These are phyloP conservation scores for Bocquillonia castaneifolia DNA, from an alignment of 441 rosid species.

Conservation along the genomic window DNA sequence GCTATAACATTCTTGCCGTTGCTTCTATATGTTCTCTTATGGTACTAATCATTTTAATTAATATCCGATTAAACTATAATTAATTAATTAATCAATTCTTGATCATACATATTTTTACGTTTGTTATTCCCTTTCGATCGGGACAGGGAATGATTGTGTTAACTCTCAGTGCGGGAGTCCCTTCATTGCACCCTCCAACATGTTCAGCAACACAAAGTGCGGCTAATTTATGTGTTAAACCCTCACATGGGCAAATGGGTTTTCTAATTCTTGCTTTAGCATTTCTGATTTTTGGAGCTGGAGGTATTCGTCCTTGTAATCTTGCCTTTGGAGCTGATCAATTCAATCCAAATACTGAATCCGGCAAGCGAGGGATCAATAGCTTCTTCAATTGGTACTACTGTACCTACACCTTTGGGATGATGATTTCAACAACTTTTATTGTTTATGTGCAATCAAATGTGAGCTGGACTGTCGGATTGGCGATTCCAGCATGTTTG, in stretches of 20 bases:
- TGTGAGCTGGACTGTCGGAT: slow-evolving; percentile 32
- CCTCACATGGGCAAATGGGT: slow-evolving; percentile 26
- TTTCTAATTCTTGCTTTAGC: slow-evolving; percentile 27
- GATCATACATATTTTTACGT: neutral
- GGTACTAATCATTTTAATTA: slow-evolving; percentile 16
- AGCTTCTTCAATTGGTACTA: slow-evolving; percentile 42
- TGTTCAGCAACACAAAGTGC: slow-evolving; percentile 4
- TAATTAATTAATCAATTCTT: no score
- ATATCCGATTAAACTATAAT: no score
- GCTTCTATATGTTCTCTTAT: slow-evolving; percentile 28
- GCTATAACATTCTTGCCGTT: slow-evolving; percentile 31
- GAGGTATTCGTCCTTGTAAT: slow-evolving; percentile 39
- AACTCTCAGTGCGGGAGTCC: slow-evolving; percentile 28
- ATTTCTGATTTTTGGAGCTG: slow-evolving; percentile 32
- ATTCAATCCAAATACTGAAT: slow-evolving; percentile 32
- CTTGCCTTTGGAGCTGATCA: slow-evolving; percentile 42
- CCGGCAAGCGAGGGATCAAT: slow-evolving; percentile 26
- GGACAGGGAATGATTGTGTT: slow-evolving; percentile 20
- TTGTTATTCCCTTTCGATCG: neutral
- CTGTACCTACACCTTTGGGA: slow-evolving; percentile 33
- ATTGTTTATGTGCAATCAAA: slow-evolving; percentile 36
- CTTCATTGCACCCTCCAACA: slow-evolving; percentile 26
- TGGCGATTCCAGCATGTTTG: slow-evolving; percentile 29
- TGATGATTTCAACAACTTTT: slow-evolving; percentile 30
- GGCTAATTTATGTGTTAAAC: neutral